These are phyloP conservation scores for Perilla frutescens DNA, from an alignment of 257 asterid genomes.

Conservation along the genomic window DNA sequence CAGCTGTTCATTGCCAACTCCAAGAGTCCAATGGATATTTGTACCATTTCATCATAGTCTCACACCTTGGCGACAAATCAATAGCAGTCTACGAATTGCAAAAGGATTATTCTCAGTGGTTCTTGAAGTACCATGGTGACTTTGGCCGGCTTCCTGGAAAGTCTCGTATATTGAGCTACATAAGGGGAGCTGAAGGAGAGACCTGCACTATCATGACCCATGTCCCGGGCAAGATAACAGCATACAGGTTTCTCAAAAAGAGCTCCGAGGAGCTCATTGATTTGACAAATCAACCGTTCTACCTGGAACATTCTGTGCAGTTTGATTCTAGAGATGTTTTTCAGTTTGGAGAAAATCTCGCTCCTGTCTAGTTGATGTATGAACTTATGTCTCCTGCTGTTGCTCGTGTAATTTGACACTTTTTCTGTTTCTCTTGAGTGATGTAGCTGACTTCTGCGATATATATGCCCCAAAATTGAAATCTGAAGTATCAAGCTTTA, in stretches of 20 bases:
- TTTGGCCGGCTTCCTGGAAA: conserved; percentile 3
- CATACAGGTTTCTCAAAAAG: conserved; percentile 33
- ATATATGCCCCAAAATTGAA: no score
- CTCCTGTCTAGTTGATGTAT: conserved; percentile 26
- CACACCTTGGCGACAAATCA: conserved; percentile 20
- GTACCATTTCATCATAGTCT: conserved; percentile 21
- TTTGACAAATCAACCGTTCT: conserved; percentile 26
- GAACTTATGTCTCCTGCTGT: no score
- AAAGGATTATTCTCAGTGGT: conserved; percentile 28
- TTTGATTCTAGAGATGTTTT: conserved; percentile 23
- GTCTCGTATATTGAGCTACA: conserved; percentile 5
- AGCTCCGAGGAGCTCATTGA: conserved; percentile 33
- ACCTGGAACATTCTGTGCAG: conserved; percentile 19
- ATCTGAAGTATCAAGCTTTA: no score
- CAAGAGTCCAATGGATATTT: conserved; percentile 26
- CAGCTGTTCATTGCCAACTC: conserved; percentile 21
- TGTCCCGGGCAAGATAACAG: conserved; percentile 23
- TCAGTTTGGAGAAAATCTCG: conserved; percentile 31
- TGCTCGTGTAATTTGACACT: no score
- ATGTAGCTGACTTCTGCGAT: no score
- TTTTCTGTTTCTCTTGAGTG: no score
- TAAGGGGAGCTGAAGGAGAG: not conserved
- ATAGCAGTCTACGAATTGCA: conserved; percentile 34
- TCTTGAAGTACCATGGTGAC: conserved; percentile 19
- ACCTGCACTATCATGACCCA: not conserved